Conservation (phyloP, 495 filamentous ascomycete species). For the Neurospora tetraspora region DNA sequence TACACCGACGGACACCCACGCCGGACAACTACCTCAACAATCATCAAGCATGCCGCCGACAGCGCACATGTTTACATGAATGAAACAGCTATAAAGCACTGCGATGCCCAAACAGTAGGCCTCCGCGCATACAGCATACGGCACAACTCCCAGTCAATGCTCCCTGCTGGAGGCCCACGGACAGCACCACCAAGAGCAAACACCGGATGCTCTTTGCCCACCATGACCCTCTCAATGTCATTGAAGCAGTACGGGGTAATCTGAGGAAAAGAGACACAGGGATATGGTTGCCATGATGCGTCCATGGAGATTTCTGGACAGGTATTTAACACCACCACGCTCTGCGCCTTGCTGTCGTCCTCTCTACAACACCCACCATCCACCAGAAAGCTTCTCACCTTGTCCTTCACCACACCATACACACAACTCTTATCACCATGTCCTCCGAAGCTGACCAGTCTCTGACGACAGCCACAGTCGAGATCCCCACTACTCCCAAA, state of each 20-base stretch:
- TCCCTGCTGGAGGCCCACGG: background rate
- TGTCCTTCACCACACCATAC: background rate
- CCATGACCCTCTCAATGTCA: background rate
- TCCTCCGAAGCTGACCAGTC: background rate
- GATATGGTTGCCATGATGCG: background rate
- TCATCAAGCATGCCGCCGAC: background rate
- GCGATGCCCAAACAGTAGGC: background rate
- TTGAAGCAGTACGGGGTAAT: background rate
- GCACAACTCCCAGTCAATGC: background rate
- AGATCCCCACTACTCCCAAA: slow-evolving; percentile 4
- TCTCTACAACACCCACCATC: background rate
- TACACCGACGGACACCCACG: background rate
- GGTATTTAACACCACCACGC: background rate
- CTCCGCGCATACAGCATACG: background rate
- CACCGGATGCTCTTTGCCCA: background rate
- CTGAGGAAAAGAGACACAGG: background rate
- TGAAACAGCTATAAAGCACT: background rate
- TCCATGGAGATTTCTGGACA: background rate
- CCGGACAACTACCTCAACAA: background rate
- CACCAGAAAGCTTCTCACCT: background rate
- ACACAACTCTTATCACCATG: background rate
- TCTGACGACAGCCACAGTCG: background rate
- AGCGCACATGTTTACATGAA: background rate
- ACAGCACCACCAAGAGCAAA: background rate
- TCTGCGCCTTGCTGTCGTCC: background rate